Conservation (phyloP, 2,329 filamentous ascomycete species). For the Raffaelea deltoideospora region DNA sequence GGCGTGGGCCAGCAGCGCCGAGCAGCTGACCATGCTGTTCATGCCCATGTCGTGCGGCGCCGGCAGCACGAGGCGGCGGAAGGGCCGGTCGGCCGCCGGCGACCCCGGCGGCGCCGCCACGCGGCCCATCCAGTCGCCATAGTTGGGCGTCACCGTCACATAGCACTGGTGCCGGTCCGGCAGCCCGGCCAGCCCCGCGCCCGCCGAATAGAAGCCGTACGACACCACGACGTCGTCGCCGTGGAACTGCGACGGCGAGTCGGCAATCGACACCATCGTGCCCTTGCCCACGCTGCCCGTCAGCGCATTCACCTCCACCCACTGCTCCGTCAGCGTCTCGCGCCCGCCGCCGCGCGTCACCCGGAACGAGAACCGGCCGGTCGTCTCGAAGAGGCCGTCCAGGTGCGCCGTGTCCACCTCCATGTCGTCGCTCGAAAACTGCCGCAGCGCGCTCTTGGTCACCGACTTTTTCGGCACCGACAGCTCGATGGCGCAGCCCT, state of each 20-base stretch:
- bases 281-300: slow-evolving; percentile 26
- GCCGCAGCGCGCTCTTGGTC: slow-evolving; percentile 16
- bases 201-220: slow-evolving; percentile 34
- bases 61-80: slow-evolving; percentile 27
- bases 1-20: slow-evolving; percentile 22
- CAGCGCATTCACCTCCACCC: slow-evolving; percentile 28
- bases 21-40: slow-evolving; percentile 30
- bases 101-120: slow-evolving; percentile 24
- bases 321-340: slow-evolving; percentile 25
- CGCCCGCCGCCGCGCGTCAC: slow-evolving; percentile 18
- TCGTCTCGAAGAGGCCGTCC: slow-evolving; percentile 23
- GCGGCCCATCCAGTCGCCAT: slow-evolving; percentile 26
- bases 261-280: slow-evolving; percentile 19
- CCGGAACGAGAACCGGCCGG: slow-evolving; percentile 27
- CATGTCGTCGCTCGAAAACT: slow-evolving; percentile 23
- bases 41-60: slow-evolving; percentile 33
- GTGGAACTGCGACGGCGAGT: slow-evolving; percentile 16
- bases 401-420: slow-evolving; percentile 30
- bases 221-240: slow-evolving; percentile 19
- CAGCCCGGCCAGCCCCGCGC: slow-evolving; percentile 24
- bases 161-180: slow-evolving; percentile 27
- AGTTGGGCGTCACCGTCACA: slow-evolving; percentile 27
- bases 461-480: slow-evolving; percentile 24
- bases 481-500: slow-evolving; percentile 26
- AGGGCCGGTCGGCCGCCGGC: slow-evolving; percentile 21